Conservation (phyloP, 2,329 filamentous ascomycete genomes). For the Ophiostoma pallidulum region DNA sequence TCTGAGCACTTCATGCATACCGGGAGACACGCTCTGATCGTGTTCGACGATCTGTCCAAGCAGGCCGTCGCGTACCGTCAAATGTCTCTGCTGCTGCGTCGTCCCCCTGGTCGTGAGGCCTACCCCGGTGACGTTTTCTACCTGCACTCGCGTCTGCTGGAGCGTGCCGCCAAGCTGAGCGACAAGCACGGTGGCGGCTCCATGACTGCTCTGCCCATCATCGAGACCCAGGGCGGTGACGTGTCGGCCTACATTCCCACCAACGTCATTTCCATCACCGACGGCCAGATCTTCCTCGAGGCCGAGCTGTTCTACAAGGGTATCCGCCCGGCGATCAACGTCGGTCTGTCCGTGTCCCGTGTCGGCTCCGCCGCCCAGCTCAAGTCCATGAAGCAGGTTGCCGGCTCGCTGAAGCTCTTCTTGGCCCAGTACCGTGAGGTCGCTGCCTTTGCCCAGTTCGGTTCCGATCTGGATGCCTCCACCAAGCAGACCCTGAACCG, state of each 20-base stretch:
- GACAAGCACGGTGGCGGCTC: conserved; percentile 90
- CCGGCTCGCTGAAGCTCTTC: conserved; percentile 99
- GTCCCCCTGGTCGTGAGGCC: conserved; percentile 96
- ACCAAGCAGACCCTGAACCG: conserved; percentile 97
- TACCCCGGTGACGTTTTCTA: conserved; percentile 99
- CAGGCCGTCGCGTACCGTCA: conserved; percentile 97
- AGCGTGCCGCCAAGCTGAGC: conserved; percentile 99
- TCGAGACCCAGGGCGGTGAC: conserved; percentile 99
- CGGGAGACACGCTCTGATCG: conserved; percentile 79
- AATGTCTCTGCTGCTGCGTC: conserved; percentile 96
- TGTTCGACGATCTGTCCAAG: conserved; percentile 95
- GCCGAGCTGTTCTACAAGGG: conserved; percentile 99
- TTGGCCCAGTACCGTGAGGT: conserved; percentile 99
- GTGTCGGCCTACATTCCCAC: conserved; percentile 99
- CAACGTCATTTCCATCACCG: conserved; percentile 99
- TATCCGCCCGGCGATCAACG: conserved; percentile 99
- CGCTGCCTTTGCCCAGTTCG: conserved; percentile 98
- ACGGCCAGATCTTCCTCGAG: conserved; percentile 99
- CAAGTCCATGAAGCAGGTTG: conserved; percentile 99
- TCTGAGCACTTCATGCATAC: conserved; percentile 68
- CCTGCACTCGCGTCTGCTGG: conserved; percentile 96
- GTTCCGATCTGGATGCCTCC: conserved; percentile 96
- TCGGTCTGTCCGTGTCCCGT: conserved; percentile 99
- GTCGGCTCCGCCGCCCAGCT: conserved; percentile 99
- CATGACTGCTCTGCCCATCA: conserved; percentile 92